Conservation (phyloP, 192 early-diverging fungal genomes). For the Piromyces finnis region DNA sequence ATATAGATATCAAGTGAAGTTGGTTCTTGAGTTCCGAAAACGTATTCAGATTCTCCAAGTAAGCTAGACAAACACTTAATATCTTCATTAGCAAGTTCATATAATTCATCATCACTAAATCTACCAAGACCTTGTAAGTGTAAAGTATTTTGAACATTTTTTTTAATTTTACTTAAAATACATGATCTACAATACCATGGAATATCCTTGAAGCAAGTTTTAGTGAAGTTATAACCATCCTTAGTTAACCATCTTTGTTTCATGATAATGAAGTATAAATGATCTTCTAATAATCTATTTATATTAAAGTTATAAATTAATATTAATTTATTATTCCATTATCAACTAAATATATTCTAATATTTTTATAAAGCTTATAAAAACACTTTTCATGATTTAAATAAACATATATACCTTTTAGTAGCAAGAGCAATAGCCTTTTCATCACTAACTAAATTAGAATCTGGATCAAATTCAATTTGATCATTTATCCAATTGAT, state of each 20-base stretch:
- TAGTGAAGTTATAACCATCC: not conserved
- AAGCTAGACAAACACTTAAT: not conserved
- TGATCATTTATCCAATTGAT: not conserved
- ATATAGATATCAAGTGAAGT: not conserved
- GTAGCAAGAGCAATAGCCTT: not conserved
- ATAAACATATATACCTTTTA: not conserved
- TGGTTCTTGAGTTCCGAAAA: not conserved
- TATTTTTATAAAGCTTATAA: too few species aligned
- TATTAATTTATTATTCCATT: too few species aligned
- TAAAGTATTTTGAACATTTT: not conserved
- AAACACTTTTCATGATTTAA: too few species aligned
- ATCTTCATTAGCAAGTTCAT: not conserved
- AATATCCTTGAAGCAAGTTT: not conserved
- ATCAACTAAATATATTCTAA: too few species aligned
- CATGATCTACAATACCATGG: not conserved
- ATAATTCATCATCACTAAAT: not conserved
- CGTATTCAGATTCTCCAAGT: not conserved
- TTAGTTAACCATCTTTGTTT: not conserved
- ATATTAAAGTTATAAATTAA: not conserved
- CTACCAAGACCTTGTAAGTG: not conserved
- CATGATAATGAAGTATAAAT: not conserved
- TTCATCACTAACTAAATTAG: not conserved
- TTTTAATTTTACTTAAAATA: not conserved
- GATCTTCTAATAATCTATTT: not conserved
- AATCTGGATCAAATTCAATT: not conserved